These are phyloP conservation scores for Seiridium unicorne DNA, from an alignment of 2,329 filamentous ascomycete species.

Conservation along the genomic window DNA sequence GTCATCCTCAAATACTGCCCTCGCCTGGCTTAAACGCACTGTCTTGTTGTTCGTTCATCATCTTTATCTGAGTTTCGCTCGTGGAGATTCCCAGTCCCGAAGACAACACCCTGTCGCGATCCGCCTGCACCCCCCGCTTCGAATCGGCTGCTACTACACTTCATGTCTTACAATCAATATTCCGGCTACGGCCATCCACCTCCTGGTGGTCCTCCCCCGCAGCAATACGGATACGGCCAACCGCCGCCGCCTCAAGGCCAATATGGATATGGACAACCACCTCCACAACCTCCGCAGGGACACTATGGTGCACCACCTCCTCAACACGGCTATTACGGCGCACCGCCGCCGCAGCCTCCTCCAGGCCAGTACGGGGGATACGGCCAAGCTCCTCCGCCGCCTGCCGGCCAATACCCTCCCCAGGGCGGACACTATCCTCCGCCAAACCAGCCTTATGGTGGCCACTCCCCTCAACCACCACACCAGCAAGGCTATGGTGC, in stretches of 20 bases:
- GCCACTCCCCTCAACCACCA: not conserved
- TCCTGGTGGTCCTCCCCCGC: constrained; percentile 16
- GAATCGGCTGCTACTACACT: not conserved
- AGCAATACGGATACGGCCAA: constrained; percentile 27
- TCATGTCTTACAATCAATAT: constrained; percentile 12
- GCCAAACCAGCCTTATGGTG: constrained; percentile 1
- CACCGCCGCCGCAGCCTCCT: constrained; percentile 30
- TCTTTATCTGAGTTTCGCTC: no score
- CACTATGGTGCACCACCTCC: constrained; percentile 32
- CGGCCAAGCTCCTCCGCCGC: constrained; percentile 23
- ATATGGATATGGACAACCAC: constrained; percentile 23
- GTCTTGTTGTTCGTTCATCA: no score
- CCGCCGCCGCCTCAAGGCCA: constrained; percentile 18
- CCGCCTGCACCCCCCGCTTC: not conserved
- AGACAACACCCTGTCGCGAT: not conserved
- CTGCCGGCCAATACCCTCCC: constrained; percentile 16
- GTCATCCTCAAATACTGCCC: not conserved
- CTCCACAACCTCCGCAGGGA: constrained; percentile 30
- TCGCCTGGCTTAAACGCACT: no score
- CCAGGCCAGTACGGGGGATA: constrained; percentile 31
- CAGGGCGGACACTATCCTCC: constrained; percentile 7
- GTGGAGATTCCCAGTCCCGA: not conserved
- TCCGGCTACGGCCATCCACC: constrained; percentile 12
- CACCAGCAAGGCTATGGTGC: constrained; percentile 6
- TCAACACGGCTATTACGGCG: constrained; percentile 28